Evolutionary conservation across 2,329 filamentous ascomycete species (phyloP).

Genomic region (Tolypocladium capitatum): DNA sequence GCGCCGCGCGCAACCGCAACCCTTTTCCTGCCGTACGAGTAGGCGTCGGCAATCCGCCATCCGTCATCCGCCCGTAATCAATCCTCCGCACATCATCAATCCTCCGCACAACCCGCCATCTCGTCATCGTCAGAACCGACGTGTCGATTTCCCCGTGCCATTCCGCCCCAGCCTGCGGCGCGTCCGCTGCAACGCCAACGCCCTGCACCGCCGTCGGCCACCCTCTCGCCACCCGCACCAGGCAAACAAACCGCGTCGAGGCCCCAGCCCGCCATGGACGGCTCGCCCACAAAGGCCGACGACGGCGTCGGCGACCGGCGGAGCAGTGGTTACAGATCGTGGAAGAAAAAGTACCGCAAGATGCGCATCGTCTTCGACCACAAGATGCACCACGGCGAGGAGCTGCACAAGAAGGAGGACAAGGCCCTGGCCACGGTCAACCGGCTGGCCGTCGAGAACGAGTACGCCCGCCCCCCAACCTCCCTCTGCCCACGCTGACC

Average conservation of each 20-base stretch:
- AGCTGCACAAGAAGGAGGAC: constrained; percentile 68
- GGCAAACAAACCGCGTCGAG: not conserved
- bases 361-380: constrained; percentile 70
- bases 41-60: not conserved
- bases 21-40: not conserved
- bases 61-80: not conserved
- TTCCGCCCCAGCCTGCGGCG: not conserved
- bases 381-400: constrained; percentile 68
- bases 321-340: constrained; percentile 48
- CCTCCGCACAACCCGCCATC: not conserved
- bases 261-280: constrained; percentile 14
- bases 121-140: not conserved
- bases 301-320: constrained; percentile 26
- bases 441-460: constrained; percentile 78
- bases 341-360: constrained; percentile 92
- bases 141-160: not conserved
- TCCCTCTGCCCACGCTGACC: constrained; percentile 4
- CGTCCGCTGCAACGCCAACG: not conserved
- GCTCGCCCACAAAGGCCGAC: constrained; percentile 27
- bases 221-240: too few species aligned
- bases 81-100: too few species aligned
- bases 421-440: constrained; percentile 70
- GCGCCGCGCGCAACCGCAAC: not conserved
- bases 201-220: not conserved
- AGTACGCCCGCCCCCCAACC: constrained; percentile 43